These are phyloP conservation scores for Ceratobasidium sp. DNA, from an alignment of 1,284 basidiomycete species.

Conservation along the genomic window DNA sequence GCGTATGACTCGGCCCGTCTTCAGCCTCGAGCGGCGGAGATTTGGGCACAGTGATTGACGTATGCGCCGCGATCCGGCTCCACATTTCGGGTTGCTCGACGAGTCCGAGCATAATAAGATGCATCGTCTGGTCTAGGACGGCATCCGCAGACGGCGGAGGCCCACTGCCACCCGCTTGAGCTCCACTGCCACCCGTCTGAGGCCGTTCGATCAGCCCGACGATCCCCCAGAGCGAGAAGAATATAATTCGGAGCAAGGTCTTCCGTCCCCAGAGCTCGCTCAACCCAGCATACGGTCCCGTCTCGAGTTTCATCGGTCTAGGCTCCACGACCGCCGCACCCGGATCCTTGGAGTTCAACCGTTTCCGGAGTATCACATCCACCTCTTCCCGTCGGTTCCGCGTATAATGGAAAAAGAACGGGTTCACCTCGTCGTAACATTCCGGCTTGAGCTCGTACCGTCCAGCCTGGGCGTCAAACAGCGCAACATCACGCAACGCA, in stretches of 20 bases:
- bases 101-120: conserved; percentile 86
- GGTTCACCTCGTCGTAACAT: conserved; percentile 89
- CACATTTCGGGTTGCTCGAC: conserved; percentile 77
- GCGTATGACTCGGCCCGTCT: conserved; percentile 64
- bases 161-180: conserved; percentile 61
- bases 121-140: conserved; percentile 89
- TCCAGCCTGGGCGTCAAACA: conserved; percentile 86
- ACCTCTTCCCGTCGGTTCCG: conserved; percentile 96
- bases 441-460: conserved; percentile 91
- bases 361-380: conserved; percentile 80
- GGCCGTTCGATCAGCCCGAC: conserved; percentile 70
- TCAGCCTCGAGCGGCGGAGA: background rate
- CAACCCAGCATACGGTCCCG: conserved; percentile 77
- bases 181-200: conserved; percentile 24
- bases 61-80: conserved; percentile 68
- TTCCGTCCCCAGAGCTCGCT: conserved; percentile 74
- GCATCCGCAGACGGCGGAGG: conserved; percentile 82
- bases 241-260: conserved; percentile 80
- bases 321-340: conserved; percentile 83
- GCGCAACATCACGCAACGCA: conserved; percentile 83
- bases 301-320: conserved; percentile 72
- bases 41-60: conserved; percentile 65
- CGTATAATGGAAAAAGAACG: conserved; percentile 97
- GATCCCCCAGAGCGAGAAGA: conserved; percentile 78
- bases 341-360: conserved; percentile 77